A percentile compares a stretch with the other conserved stretches of the same genome.
Conservation (phyloP, 805 yeast species). For the Schwanniomyces occidentalis region DNA sequence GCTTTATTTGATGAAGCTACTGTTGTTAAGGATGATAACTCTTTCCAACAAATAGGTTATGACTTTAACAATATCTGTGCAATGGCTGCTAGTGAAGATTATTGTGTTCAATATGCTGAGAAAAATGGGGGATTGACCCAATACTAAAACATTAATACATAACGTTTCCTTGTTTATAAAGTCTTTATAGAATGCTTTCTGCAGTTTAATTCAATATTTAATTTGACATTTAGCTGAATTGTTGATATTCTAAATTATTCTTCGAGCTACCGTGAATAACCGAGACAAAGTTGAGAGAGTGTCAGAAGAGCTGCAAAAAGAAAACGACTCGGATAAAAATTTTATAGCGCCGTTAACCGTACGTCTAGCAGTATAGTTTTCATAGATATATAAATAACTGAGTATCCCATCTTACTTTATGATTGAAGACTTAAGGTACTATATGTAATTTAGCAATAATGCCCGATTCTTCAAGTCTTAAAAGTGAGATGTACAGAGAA, state of each 20-base stretch:
- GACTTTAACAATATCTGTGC: constrained; percentile 7
- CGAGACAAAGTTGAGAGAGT: background rate
- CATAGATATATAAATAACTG: no score
- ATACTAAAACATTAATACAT: no score
- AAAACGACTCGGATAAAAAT: constrained; percentile 2
- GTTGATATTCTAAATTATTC: no score
- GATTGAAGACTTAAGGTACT: no score
- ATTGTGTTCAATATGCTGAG: constrained; percentile 18
- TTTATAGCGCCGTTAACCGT: no score
- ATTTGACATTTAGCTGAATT: background rate
- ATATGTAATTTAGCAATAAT: no score
- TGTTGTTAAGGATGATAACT: constrained; percentile 6
- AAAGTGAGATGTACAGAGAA: constrained; percentile 6
- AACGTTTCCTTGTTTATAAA: no score
- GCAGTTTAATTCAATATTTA: background rate
- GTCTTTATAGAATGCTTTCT: no score
- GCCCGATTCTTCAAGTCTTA: constrained; percentile 3
- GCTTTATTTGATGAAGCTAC: constrained; percentile 12
- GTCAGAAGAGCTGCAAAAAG: constrained; percentile 2
- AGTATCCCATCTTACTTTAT: no score
- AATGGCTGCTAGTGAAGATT: constrained; percentile 6
- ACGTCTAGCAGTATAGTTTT: no score
- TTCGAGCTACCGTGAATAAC: background rate
- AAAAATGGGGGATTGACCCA: constrained; percentile 12
- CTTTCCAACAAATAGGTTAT: constrained; percentile 8